Evolutionary conservation across 2,329 filamentous ascomycete genomes (phyloP), one percentile per base, ranked within the genome.

Genomic region (Colletotrichum incanum): DNA sequence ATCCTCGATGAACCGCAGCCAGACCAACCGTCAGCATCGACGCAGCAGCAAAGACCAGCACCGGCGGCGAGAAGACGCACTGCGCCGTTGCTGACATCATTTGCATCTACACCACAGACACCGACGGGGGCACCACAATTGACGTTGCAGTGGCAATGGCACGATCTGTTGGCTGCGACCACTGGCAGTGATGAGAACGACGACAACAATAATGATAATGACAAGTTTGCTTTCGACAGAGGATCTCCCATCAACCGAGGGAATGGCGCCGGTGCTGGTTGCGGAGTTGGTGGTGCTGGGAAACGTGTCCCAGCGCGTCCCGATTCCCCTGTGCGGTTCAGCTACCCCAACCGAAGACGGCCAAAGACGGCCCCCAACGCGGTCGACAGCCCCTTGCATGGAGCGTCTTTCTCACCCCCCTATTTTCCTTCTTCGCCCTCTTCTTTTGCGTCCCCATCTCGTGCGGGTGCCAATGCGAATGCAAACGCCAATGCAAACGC

Each of bases 281-380:
- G 16, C 47, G 45, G 26, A 37, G 31, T 45, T 62, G 14, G 37
- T 28, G 43, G n/a, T 62, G 60, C 31, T 39, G 60, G 60, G 50
- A 59, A 18, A 23, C 31, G 26, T 20, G 39, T 61, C 28, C 63
- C 55, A 39, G 47, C 65, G 23, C 54, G 45, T 20, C 70, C 70
- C 39, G 65, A 65, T 7, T 72, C 70, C 56, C 70, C 70, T 60
- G 66, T 72, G 16, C 59, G 70, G 23, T 72, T 72, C 60, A 72
- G 70, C 66, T 72, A 72, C 47, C 70, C 70, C 60, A 72, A 72
- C 60, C 55, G 70, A 47, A 60, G 70, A 28, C 41, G 70, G 28
- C 70, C 70, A 20, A 72, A 65, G 54, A 60, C 65, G 39, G 70
- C 70, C 66, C 70, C 70, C 65, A 65, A 70, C 14, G 20, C 49